Evolutionary conservation across 1,284 basidiomycete genomes (phyloP), one percentile per base, ranked within the genome.

Genomic region (Neolentinus lepideus): DNA sequence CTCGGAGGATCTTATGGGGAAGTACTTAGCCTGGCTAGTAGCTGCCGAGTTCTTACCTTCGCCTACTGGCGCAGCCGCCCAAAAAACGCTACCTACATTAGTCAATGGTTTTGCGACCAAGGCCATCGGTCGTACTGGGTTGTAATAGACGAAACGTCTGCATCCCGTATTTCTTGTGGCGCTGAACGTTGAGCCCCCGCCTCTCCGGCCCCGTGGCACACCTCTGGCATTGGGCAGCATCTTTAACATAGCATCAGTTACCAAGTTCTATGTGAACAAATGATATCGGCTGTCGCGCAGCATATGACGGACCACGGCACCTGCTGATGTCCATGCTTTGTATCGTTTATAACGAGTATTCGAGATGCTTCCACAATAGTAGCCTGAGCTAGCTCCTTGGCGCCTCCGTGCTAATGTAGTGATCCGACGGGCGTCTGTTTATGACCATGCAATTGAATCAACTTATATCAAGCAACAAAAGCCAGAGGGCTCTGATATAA

Each of bases 21-120:
- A 84, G 65, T 99, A 99, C 71, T 72, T 99, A n/a, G 84, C 94
- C 11, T 99, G 96, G 96, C 78, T 99, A 21, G 80, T 98, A 35
- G 81, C 82, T 14, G 93, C 90, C 4, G 90, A 78, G 3, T 99
- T 98, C 76, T 74, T 99, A 59, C 86, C 90, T 9, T 50, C 69
- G n/a, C 90, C 90, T 9, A 70, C 75, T 10, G 59, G 61, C 3
- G 46, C 60, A 1, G 62, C 64, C 2, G 67, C 75, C 19, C 67
- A 73, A 56, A 80, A 76, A 62, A 58, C 58, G 21, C 64, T 88
- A 36, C 85, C 87, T 26, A 31, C 26, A 16, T 26, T 43, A 11
- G 12, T 14, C 2, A 43, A 19, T 24, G 22, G 21, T 14, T 21
- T 14, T 19, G 51, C 26, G 27, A 29, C 33, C 19, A 52, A 19